Base-by-base conservation (phyloP, 2,329 filamentous ascomycete genomes). In the Aspergillus phoenicis region DNA sequence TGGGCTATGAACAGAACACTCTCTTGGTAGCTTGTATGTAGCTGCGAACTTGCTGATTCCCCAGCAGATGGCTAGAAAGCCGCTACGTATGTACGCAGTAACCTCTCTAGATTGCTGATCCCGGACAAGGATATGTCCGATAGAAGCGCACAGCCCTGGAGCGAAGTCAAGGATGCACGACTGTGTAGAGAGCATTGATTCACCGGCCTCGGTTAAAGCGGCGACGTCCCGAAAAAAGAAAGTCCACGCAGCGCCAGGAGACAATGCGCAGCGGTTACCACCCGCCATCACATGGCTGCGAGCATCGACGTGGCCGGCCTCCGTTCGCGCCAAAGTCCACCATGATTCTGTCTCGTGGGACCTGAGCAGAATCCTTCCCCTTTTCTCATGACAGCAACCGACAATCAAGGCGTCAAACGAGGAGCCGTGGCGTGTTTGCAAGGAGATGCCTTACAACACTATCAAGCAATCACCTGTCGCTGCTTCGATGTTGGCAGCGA, bases 281-380 rank as follows among this genome's bases (percentile, higher is more conserved):
- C 38, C 39, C 38, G 30, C 45, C 39, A 59, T 66, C 64, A 66
- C 64, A 64, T 64, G 64, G 64, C 38, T 57, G 33, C 24, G 38
- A 38, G 43, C 26, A 63, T 61, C 62, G 64, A 66, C 64, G 64
- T 66, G 64, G 62, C 64, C 64, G 58, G 52, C 58, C 60, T 66
- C 57, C 59, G 58, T 64, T 66, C 60, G 59, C 59, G 53, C 52
- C 48, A 11, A 47, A 26, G 20, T 41, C 55, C 36, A 56, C 52
- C 38, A 33, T 53, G 57, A 57, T 62, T 38, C 59, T 52, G 59
- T 64, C 62, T 55, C 48, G 59, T 59, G 58, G 61, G 58, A 58
- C 58, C n/a, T 22, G 39, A 36, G 45, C 45, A 54, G 54, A 62
- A 54, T 28, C 22, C 47, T 51, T n/a, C 51, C 39, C 28, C 20